phyloP scores from a whole-genome alignment of 768 basidiomycete genomes.

The Hemileccinum rubropunctum region DNA sequence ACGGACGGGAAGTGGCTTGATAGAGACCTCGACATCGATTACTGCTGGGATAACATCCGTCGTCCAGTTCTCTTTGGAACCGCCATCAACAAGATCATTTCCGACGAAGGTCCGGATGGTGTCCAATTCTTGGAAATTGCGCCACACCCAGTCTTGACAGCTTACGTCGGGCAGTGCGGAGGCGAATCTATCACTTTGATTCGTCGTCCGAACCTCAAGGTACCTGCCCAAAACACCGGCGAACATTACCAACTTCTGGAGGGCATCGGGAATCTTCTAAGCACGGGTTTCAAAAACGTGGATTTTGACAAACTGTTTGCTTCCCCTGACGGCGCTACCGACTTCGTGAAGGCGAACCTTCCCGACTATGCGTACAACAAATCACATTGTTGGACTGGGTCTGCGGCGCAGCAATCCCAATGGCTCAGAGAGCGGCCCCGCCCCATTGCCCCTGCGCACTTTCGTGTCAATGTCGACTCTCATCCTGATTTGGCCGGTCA shows the following conservation, averaged over 20 bases:
- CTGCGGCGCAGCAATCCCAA: constrained; percentile 20
- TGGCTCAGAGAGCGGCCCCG: constrained; percentile 29
- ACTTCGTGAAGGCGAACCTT: constrained; percentile 25
- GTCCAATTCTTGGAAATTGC: constrained; percentile 32
- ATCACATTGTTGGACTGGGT: constrained; percentile 27
- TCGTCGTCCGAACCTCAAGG: constrained; percentile 32
- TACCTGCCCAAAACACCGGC: constrained; percentile 31
- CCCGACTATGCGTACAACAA: constrained; percentile 33
- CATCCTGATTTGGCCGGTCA: constrained; percentile 42
- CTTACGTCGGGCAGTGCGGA: constrained; percentile 34
- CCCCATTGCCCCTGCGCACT: constrained; percentile 35
- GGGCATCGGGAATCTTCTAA: constrained; percentile 31
- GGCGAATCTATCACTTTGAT: constrained; percentile 29
- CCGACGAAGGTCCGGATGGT: constrained; percentile 28
- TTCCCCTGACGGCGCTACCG: constrained; percentile 15
- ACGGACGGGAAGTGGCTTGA: constrained; percentile 34
- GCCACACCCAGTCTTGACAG: constrained; percentile 35
- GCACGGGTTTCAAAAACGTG: constrained; percentile 29
- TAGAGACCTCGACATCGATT: constrained; percentile 24
- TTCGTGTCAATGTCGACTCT: constrained; percentile 34
- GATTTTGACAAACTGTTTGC: constrained; percentile 29
- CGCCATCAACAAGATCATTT: constrained; percentile 30
- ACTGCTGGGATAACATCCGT: constrained; percentile 38
- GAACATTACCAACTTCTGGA: constrained; percentile 33
- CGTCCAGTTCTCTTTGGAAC: constrained; percentile 34